Base-by-base conservation (phyloP, 1,284 basidiomycete species). In the Marasmius tenuissimus region DNA sequence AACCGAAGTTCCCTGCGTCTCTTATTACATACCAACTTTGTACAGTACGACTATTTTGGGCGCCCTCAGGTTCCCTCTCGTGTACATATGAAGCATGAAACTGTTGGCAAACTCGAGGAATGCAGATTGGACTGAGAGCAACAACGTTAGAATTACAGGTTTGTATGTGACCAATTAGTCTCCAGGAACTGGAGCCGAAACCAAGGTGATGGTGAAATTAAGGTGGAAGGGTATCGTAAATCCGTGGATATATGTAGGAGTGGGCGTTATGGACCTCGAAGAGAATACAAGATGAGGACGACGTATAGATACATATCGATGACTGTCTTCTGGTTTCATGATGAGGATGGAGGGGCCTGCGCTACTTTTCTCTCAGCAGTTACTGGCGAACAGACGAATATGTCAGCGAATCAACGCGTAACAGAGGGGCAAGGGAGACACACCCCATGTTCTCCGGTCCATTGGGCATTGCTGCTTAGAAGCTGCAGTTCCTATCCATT, bases 401-500 rank as follows among this genome's bases (percentile, higher is more conserved):
- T 9, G 61, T 27, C 14, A 54, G 22, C 35, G 2, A 57, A 35
- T 35, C 33, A 35, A 39, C n/a, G 33, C 34, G 27, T 9, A 40
- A 10, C 58, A 18, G 33, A 53, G 11, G 35, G 27, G 33, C 53
- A 27, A 5, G 27, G 27, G 27, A 3, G 20, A 83, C 92, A 68
- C 69, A 97, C 95, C 91, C 96, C 96, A 98, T 4, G 88, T 81
- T 69, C 93, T 81, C 49, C 96, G 82, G 71, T 97, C 96, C 91
- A 98, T 95, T 11, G 96, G 96, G 79, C 96, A 97, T 69, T 94
- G 93, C 68, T 91, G 88, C 72, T 96, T 96, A 39, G 91, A 93
- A 14, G 91, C 85, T 3, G 89, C 82, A 0, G 94, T 95, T 1
- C 88, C 88, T 63, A 97, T 87, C 96, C 96, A 98, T 73, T 97